A percentile compares a stretch with the other conserved stretches of the same genome.
Conservation (phyloP, 208 protist species). For the Entamoeba nuttalli region DNA sequence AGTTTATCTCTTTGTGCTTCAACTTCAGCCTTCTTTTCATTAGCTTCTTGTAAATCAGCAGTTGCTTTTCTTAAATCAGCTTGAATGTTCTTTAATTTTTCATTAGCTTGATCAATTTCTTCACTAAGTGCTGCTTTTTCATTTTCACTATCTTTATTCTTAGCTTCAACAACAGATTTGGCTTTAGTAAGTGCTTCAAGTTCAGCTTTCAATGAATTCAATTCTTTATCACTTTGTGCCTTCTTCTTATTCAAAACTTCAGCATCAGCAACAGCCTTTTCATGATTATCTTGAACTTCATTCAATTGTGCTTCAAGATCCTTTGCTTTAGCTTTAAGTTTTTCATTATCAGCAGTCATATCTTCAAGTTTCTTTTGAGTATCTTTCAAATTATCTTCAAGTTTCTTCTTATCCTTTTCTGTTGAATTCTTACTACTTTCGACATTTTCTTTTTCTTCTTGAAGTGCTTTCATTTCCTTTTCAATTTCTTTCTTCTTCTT, state of each 20-base stretch:
- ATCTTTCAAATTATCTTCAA: slow-evolving; percentile 18
- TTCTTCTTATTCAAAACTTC: not conserved
- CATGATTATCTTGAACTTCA: not conserved
- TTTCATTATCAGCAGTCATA: not conserved
- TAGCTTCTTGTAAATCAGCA: not conserved
- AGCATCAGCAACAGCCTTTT: not conserved
- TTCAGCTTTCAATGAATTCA: not conserved
- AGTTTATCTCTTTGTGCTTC: not conserved
- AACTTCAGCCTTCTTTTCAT: not conserved
- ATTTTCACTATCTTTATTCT: not conserved
- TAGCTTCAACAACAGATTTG: not conserved
- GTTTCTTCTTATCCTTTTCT: not conserved
- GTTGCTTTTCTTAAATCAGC: not conserved
- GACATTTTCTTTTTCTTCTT: not conserved
- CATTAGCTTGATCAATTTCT: not conserved
- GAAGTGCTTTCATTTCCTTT: not conserved
- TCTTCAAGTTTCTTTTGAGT: not conserved
- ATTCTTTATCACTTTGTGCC: not conserved
- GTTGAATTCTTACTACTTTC: not conserved
- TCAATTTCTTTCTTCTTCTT: not conserved
- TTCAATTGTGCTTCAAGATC: not conserved
- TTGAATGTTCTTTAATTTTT: not conserved
- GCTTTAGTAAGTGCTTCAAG: not conserved
- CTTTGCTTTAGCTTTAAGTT: not conserved
- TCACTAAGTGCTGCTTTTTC: slow-evolving; percentile 6